Percentiles rank a stretch among this genome's conserved stretches.
phyloP scores from a whole-genome alignment of 148 eudicot genomes.

The Rhododendron molle region DNA sequence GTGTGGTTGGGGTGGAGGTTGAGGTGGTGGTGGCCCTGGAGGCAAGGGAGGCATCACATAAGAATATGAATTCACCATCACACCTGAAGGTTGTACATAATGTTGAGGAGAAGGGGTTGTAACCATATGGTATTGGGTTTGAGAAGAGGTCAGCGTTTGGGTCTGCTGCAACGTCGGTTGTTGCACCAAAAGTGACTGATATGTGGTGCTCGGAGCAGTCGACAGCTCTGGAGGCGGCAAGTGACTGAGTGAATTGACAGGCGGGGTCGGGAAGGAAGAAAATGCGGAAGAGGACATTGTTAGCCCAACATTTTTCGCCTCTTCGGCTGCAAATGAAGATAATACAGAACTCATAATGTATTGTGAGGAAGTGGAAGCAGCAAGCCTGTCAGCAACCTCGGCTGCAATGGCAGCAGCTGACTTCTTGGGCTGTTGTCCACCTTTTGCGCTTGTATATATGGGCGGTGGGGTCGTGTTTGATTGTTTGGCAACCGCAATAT shows the following conservation, averaged over 20 bases:
- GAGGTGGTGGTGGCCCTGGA: conserved; percentile 42
- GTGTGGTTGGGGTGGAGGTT: conserved; percentile 34
- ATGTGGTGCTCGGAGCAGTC: conserved; percentile 34
- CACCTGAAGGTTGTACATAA: conserved; percentile 49
- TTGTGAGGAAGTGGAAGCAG: conserved; percentile 86
- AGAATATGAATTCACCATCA: conserved; percentile 40
- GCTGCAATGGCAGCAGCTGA: conserved; percentile 83
- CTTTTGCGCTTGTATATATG: conserved; percentile 21
- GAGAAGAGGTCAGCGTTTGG: conserved; percentile 33
- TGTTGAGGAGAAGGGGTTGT: conserved; percentile 45
- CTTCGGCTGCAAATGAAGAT: conserved; percentile 89
- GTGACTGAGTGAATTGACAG: conserved; percentile 16
- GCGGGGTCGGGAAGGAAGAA: conserved; percentile 21
- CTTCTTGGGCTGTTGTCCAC: conserved; percentile 47
- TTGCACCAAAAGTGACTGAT: conserved; percentile 51
- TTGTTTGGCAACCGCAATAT: conserved; percentile 30
- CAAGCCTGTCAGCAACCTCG: conserved; percentile 88
- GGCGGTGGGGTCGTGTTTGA: conserved; percentile 18
- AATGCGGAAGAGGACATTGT: conserved; percentile 35
- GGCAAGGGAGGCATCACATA: conserved; percentile 53
- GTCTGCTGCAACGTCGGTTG: conserved; percentile 37
- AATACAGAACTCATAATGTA: conserved; percentile 84
- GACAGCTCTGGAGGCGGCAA: conserved; percentile 20
- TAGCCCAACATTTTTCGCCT: conserved; percentile 58
- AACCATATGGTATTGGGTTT: conserved; percentile 50